Evolutionary conservation across 108 stramenopile genomes (phyloP), one percentile per base, ranked within the genome.

Genomic region (Fistulifera pelliculosa): DNA sequence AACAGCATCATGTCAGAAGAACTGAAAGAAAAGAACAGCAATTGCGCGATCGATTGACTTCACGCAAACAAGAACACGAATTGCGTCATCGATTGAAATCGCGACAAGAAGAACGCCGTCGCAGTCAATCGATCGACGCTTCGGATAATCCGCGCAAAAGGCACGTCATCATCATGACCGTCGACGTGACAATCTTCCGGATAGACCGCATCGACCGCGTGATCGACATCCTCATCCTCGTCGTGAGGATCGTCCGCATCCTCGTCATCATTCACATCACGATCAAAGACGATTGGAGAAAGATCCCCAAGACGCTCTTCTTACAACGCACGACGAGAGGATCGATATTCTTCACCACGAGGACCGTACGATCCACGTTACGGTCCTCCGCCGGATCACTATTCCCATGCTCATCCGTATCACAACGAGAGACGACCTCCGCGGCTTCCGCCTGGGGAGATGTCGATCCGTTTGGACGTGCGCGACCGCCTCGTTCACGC

Each of bases 241-340:
- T 2, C 16, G 39, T 40, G 12, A n/a, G 28, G 54, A 65, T 50
- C 56, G 25, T 69, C 66, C 31, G 25, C 51, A 27, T 69, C 68
- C 17, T 56, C 54, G 11, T 43, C 22, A 27, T 57, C 23, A 17
- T 24, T 17, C 6, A 18, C 21, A 7, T 21, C 6, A 22, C 23
- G 24, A 22, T 21, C 10, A 21, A 17, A 23, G 50, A 26, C 38
- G 56, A 22, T 12, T 21, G 2, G 19, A 25, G 13, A 14, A 24
- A 42, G 27, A 24, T 15, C 28, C 38, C 7, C 22, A 55, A 16
- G 38, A 41, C 18, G 5, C 40, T 43, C 41, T 39, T 15, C n/a
- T 52, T 15, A 27, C n/a, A 27, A 14, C 6, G 44, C 14, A 6
- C 27, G 58, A 41, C 58, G 47, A 8, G 41, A 47, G 17, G 13